Base-by-base conservation (phyloP, 106 monocot species). In the Platanthera guangdongensis region DNA sequence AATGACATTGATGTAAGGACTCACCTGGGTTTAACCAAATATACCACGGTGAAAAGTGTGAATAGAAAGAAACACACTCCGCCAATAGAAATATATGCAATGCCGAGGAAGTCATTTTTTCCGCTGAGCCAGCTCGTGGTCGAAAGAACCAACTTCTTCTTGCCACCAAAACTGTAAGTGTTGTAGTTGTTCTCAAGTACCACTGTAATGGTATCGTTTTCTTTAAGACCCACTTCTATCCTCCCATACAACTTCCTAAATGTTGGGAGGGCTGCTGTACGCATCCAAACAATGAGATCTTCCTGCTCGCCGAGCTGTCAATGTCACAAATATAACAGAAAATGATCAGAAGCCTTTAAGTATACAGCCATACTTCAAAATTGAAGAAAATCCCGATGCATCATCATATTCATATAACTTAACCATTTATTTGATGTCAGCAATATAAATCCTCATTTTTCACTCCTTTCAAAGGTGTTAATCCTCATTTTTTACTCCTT, bases 221-320 rank as follows among this genome's bases (percentile, higher is more conserved):
- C 57, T 47, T 79, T 57, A 9, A 79, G 72, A 28, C 72, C 79
- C 18, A 72, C 79, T 49, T 79, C 79, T 11, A 79, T 79, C 57
- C 55, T 79, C 19, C 79, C 79, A 59, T 79, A 79, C n/a, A 72
- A 72, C 72, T 80, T 80, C 63, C 79, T 59, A 74, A 80, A 80
- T 4, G 73, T 80, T 30, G 79, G 79, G 28, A 80, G 73, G 25
- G 79, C 79, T 51, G 79, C 79, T 13, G 79, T 80, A 0, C 73
- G 79, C 79, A 80, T 80, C 79, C 79, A 79, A 30, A 72, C 72
- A 21, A 72, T 72, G 51, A 72, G 72, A 72, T 72, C 72, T 9
- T 72, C 72, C 72, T 72, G 78, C 55, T 78, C 57, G 48, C 79
- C 72, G 72, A 79, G 9, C 79, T 79, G 71, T 78, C 9, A 55